Evolutionary conservation across 495 filamentous ascomycete genomes (phyloP).

Genomic region (Penicillium taxi): DNA sequence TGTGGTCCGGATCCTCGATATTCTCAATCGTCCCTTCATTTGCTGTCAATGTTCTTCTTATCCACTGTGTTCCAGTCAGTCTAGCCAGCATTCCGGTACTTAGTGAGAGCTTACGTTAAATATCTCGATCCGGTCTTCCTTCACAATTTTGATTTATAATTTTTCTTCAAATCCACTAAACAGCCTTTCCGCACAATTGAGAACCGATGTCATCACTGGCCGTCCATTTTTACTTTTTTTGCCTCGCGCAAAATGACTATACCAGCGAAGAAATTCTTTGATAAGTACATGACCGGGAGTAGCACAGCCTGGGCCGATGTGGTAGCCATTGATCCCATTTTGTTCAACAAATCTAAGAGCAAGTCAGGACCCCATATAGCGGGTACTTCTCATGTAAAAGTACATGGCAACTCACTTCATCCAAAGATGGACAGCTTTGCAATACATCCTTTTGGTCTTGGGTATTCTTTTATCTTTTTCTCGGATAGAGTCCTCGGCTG

Average conservation of each 20-base stretch:
- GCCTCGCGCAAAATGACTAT: conserved; percentile 4
- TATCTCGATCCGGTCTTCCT: conserved; percentile 13
- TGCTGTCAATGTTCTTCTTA: conserved; percentile 13
- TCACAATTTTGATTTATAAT: conserved; percentile 9
- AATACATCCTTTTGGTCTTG: conserved; percentile 12
- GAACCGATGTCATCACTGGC: conserved; percentile 10
- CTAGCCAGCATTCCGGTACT: conserved; percentile 1
- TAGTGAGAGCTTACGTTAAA: conserved; percentile 6
- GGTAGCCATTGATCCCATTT: conserved; percentile 9
- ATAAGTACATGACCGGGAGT: conserved; percentile 8
- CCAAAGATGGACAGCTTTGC: conserved; percentile 1
- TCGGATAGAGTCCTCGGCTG: conserved; percentile 8
- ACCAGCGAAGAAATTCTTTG: conserved; percentile 18
- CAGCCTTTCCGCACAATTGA: conserved; percentile 10
- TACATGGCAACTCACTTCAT: conserved; percentile 9
- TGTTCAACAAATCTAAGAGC: conserved; percentile 7
- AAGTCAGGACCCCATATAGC: conserved; percentile 2
- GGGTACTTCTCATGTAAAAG: not conserved
- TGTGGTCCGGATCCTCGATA: conserved; percentile 6
- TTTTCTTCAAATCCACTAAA: conserved; percentile 16
- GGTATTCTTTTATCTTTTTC: conserved; percentile 13
- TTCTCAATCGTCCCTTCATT: conserved; percentile 1
- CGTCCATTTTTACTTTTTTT: conserved; percentile 12
- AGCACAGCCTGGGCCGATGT: conserved; percentile 1
- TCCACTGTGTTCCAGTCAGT: conserved; percentile 11